Conservation (phyloP, 2,329 filamentous ascomycete genomes). For the Paecilomyces dactylethromorphus region DNA sequence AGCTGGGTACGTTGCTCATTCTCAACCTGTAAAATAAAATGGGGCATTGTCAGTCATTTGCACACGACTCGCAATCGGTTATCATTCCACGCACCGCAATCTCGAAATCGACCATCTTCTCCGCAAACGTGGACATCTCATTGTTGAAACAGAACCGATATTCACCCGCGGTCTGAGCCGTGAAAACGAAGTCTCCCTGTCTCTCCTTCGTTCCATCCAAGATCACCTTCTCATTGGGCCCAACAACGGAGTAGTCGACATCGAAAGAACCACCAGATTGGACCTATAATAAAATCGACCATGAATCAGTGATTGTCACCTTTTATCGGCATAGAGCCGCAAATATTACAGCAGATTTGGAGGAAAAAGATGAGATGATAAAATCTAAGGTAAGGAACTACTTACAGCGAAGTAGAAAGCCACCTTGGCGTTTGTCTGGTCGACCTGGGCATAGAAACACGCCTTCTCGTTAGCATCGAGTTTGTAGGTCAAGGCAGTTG, state of each 20-base stretch:
- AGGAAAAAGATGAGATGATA: not conserved
- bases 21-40: conserved; percentile 61
- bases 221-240: conserved; percentile 73
- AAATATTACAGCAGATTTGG: not conserved
- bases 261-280: conserved; percentile 98
- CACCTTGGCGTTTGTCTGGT: conserved; percentile 76
- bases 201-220: conserved; percentile 84
- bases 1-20: conserved; percentile 77
- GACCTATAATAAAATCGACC: conserved; percentile 53
- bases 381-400: conserved; percentile 29
- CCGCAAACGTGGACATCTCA: conserved; percentile 93
- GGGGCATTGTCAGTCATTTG: not conserved
- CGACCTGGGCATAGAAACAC: conserved; percentile 83
- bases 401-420: conserved; percentile 97
- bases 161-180: conserved; percentile 77
- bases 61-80: not conserved
- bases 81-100: conserved; percentile 63
- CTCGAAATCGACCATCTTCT: conserved; percentile 98
- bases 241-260: conserved; percentile 83
- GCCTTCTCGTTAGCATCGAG: conserved; percentile 85
- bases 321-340: not conserved
- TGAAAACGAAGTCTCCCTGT: conserved; percentile 97
- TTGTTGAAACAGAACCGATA: conserved; percentile 99
- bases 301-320: conserved; percentile 1
- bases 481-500: conserved; percentile 92